Conservation (phyloP, 129 eudicot genomes). For the Flaveria ramosissima region DNA sequence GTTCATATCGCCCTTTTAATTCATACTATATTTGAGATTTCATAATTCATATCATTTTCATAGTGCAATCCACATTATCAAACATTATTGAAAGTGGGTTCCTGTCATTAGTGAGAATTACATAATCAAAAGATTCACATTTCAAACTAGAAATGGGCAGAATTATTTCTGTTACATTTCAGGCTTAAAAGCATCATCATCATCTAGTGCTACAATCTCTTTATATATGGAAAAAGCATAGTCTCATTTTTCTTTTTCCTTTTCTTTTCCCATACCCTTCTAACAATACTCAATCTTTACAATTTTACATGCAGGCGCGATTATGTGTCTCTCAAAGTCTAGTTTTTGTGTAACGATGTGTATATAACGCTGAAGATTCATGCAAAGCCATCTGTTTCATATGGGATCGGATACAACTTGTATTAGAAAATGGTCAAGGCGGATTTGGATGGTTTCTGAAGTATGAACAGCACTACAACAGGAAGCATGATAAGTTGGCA, state of each 20-base stretch:
- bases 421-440: background rate
- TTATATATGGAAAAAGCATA: background rate
- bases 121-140: background rate
- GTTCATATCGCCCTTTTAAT: background rate
- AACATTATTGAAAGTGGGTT: background rate
- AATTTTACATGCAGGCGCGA: background rate
- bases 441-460: background rate
- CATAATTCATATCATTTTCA: background rate
- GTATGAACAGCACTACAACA: background rate
- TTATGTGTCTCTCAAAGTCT: background rate
- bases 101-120: slow-evolving; percentile 26
- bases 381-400: background rate
- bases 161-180: slow-evolving; percentile 27
- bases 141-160: background rate
- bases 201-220: background rate
- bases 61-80: background rate
- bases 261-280: background rate
- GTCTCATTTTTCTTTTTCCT: background rate
- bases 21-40: background rate
- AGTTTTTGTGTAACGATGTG: background rate
- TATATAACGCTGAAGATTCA: background rate
- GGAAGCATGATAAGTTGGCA: slow-evolving; percentile 7
- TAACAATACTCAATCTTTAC: background rate
- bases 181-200: slow-evolving; percentile 12
- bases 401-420: background rate